These are phyloP conservation scores for Candida taoyuanica DNA, from an alignment of 805 yeast genomes.

Conservation along the genomic window DNA sequence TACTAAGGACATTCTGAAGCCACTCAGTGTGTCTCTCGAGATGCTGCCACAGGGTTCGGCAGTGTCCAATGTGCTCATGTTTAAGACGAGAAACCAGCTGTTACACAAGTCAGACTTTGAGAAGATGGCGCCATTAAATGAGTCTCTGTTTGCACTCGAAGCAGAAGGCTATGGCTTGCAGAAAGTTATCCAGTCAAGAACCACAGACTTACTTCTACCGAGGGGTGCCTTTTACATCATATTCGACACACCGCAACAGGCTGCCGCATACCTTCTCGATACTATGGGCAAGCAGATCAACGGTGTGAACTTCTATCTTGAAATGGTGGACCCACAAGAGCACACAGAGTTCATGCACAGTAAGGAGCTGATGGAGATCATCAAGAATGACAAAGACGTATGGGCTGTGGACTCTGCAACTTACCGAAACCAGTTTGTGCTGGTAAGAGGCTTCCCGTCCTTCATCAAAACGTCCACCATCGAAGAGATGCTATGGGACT, in stretches of 20 bases:
- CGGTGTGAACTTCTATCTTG: slow-evolving; percentile 43
- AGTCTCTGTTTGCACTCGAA: slow-evolving; percentile 24
- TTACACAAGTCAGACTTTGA: slow-evolving; percentile 37
- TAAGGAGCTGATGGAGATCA: slow-evolving; percentile 2
- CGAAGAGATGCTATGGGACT: slow-evolving; percentile 42
- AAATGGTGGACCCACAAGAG: slow-evolving; percentile 35
- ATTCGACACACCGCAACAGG: slow-evolving; percentile 43
- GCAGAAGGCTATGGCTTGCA: background rate
- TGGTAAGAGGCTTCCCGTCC: slow-evolving; percentile 45
- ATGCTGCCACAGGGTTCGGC: background rate
- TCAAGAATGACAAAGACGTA: background rate
- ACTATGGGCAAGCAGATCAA: slow-evolving; percentile 44
- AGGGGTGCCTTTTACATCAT: slow-evolving; percentile 49
- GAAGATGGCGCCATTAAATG: slow-evolving; percentile 31
- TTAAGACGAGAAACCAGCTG: slow-evolving; percentile 35
- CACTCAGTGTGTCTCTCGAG: slow-evolving; percentile 1
- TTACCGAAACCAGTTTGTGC: slow-evolving; percentile 28
- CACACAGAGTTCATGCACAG: slow-evolving; percentile 5
- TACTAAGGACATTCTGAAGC: background rate
- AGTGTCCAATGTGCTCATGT: slow-evolving; percentile 31
- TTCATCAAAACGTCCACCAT: slow-evolving; percentile 36
- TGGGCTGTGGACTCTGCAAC: background rate
- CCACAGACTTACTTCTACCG: slow-evolving; percentile 39
- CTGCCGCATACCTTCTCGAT: slow-evolving; percentile 48
- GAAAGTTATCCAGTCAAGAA: slow-evolving; percentile 37